Base-by-base conservation (phyloP, 768 basidiomycete genomes). In the Phylloporus arenicola region DNA sequence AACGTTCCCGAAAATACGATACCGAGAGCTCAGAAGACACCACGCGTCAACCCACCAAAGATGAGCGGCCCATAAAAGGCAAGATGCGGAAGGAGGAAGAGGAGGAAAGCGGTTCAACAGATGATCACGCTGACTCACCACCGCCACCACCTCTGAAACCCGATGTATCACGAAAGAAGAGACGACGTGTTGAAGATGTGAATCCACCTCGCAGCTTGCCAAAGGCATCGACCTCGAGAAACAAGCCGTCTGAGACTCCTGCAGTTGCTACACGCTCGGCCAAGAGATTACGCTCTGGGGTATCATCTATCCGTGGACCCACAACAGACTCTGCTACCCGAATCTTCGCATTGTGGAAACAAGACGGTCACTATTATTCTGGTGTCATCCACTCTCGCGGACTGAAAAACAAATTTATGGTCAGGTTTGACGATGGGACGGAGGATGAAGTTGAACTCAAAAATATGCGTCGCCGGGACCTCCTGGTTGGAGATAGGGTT, bases 281-380 rank as follows among this genome's bases (percentile, higher is more conserved):
- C 16, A 76, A 73, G 57, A 70, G 69, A 25, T 50, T 74, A 35
- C 72, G 75, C 41, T 75, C 75, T 24, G 68, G 61, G n/a, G 27
- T 56, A 16, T 65, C 67, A 13, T 63, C 68, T 30, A 48, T 43
- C 10, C 61, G 58, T 33, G 54, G 48, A 17, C 35, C 45, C 29
- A 30, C 54, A 14, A 39, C 33, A 27, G 57, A 59, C 34, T 49
- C 54, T 6, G 70, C 76, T 19, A 84, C 82, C 12, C 78, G 79
- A 6, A 83, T 89, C n/a, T 82, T 86, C 57, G 86, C 84, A 9
- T 60, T 83, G 11, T 88, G 85, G 86, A 78, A 72, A 53, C 65
- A 69, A 40, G 80, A 81, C 43, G 76, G 74, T 4, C 74, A 75
- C 56, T 91, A 75, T 67, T 86, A 82, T 61, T 65, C 80, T 16